Base-by-base conservation (phyloP, 108 stramenopile species). In the Parietichytrium sp. region DNA sequence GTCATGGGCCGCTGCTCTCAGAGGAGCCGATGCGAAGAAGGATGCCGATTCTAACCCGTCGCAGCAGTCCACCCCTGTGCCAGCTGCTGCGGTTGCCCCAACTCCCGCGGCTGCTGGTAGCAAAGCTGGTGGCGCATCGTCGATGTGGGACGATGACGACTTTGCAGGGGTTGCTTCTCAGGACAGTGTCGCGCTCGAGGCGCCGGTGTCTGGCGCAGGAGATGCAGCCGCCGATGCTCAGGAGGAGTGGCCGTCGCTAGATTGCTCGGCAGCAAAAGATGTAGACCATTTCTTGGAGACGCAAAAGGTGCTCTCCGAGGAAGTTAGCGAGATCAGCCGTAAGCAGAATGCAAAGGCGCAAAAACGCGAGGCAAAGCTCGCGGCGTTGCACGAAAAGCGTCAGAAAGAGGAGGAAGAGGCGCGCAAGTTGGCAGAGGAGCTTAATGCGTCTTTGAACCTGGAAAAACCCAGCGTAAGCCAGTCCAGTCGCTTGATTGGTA, bases 321-420 rank as follows among this genome's bases (percentile, higher is more conserved):
- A 72, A 20, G 38, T 72, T 2, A 33, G 61, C 61, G 33, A 72
- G 33, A 45, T 72, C 3, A 42, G 45, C 15, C 38, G 38, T 25
- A 72, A 72, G 61, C 38, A 72, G 42, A 72, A 72, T 45, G 38
- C 38, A 13, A 72, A 72, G 61, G 16, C 45, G 38, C 38, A 72
- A 20, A 72, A 33, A 27, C 61, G 61, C 3, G 10, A 7, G 6
- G 45, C 36, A 42, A 72, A 72, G 61, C 61, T n/a, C n/a, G n/a
- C n/a, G n/a, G n/a, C n/a, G n/a, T n/a, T n/a, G n/a, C n/a, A 90
- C 52, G 86, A 85, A 42, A 87, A 84, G 55, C 89, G 89, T n/a
- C 79, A 85, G 31, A 79, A 85, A 13, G 88, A 83, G 49, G 82
- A 48, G 18, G 52, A 52, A 80, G 80, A 30, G 48, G 80, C 16